Evolutionary conservation across 331 rosid genomes (phyloP).

Genomic region (Rosa hybrid): DNA sequence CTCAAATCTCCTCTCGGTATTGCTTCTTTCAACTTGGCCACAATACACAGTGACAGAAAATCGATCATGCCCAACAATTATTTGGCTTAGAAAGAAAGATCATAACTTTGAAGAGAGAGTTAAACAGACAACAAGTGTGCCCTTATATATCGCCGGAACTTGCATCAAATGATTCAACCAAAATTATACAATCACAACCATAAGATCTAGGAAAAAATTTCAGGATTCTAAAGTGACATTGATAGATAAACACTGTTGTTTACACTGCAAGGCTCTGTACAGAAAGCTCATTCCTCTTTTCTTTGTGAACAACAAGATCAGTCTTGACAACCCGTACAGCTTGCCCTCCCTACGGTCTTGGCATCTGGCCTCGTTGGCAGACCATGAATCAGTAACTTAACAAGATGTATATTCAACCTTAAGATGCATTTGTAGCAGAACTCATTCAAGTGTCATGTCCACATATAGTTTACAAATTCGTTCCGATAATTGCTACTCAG

Average conservation of each 20-base stretch:
- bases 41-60: not conserved
- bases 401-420: not conserved
- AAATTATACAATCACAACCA: not conserved
- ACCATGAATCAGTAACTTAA: not conserved
- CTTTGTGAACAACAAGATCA: not conserved
- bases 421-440: not conserved
- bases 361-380: constrained; percentile 5
- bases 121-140: not conserved
- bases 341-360: not conserved
- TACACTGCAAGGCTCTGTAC: not conserved
- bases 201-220: not conserved
- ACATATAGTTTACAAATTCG: not conserved
- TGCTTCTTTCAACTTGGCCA: not conserved
- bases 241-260: not conserved
- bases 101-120: not conserved
- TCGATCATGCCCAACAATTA: not conserved
- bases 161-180: not conserved
- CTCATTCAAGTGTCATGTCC: not conserved
- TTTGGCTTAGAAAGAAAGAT: not conserved
- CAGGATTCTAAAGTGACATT: not conserved
- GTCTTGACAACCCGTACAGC: not conserved
- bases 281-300: not conserved
- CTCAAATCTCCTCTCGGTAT: not conserved
- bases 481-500: not conserved
- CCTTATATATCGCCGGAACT: not conserved